These are phyloP conservation scores for Candida vartiovaarae DNA, from an alignment of 805 yeast species.

Conservation along the genomic window DNA sequence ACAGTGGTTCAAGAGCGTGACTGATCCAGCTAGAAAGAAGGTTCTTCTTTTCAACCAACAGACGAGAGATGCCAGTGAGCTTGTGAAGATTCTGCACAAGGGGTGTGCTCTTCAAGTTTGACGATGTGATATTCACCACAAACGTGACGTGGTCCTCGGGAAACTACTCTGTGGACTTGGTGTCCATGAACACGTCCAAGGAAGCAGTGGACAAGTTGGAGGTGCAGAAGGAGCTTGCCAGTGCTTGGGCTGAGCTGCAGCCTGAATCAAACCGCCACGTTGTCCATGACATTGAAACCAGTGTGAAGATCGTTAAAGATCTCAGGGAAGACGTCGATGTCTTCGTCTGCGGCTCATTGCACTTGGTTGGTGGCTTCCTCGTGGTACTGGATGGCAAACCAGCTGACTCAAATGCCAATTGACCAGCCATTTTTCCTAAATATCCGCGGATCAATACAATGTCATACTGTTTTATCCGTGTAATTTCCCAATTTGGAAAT, in stretches of 20 bases:
- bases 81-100: conserved; percentile 48
- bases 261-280: conserved; percentile 40
- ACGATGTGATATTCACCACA: conserved; percentile 79
- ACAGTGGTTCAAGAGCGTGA: conserved; percentile 59
- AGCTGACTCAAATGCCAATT: background rate
- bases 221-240: conserved; percentile 72
- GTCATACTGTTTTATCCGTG: background rate
- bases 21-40: conserved; percentile 23
- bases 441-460: background rate
- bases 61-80: conserved; percentile 71
- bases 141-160: conserved; percentile 90
- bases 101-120: conserved; percentile 44
- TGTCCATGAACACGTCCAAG: conserved; percentile 77
- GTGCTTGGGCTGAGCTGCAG: conserved; percentile 57
- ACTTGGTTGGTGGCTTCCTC: conserved; percentile 88
- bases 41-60: conserved; percentile 90
- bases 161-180: conserved; percentile 68
- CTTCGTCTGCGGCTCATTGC: conserved; percentile 90
- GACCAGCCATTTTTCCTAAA: background rate
- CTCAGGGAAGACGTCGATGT: conserved; percentile 44
- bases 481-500: conserved; percentile 1
- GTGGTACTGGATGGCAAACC: conserved; percentile 59
- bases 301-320: conserved; percentile 45
- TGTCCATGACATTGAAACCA: conserved; percentile 68
- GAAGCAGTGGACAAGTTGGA: conserved; percentile 71